Base-by-base conservation (phyloP, 495 filamentous ascomycete species). In the Penicillium samsonianum region DNA sequence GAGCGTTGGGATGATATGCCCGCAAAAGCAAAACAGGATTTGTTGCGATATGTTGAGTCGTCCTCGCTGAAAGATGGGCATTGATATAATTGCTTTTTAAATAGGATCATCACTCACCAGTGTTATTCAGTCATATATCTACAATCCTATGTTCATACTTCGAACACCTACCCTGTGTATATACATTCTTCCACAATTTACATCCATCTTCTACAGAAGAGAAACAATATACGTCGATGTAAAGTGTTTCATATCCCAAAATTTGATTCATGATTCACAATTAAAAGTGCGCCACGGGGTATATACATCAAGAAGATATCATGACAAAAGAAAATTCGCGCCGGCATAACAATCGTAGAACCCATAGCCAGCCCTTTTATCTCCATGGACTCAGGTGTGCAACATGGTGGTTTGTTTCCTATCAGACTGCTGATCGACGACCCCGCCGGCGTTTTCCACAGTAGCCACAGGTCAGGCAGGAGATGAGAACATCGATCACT, bases 401-500 rank as follows among this genome's bases (percentile, higher is more conserved):
- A 19, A 11, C 40, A 20, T 0, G 42, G 14, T 17, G 30, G 28
- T 16, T 10, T 31, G 37, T 25, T 55, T 50, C 16, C 25, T 43
- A 28, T 64, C 44, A 71, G n/a, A 72, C 60, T 16, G 54, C 60
- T 9, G 67, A 67, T 50, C 70, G 64, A 11, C 54, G 55, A 22
- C 63, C 54, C 11, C 73, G 67, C 31, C 75, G 64, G 35, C 80
- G 61, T 25, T 74, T 55, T 17, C 82, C 84, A 31, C 73, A 75
- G 28, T 77, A 77, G 16, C 90, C 84, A 78, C 92, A 97, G 42
- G 92, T 96, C 53, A 97, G 73, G 79, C 87, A 96, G 57, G 82
- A 84, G 78, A 97, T 87, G 74, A 96, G 80, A 75, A 90, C 89
- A 74, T 87, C 86, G 79, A 96, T 82, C 75, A 96, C 77, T 58